phyloP scores from a whole-genome alignment of 2,329 filamentous ascomycete genomes.

The Stemphylium vesicarium region DNA sequence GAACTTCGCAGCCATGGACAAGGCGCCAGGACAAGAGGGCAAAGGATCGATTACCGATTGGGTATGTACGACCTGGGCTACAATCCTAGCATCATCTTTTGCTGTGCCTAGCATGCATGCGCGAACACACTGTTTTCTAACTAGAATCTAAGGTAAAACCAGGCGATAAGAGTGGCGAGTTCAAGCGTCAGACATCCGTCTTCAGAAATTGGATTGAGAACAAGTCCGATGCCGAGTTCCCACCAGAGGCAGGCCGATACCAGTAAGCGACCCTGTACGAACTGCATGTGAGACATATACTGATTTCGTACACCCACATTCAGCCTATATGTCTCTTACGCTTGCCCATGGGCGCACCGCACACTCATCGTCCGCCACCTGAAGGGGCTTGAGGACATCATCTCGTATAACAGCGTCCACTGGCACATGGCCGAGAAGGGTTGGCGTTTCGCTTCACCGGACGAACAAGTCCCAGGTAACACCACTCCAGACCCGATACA shows the following conservation, averaged over 20 bases:
- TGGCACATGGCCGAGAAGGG: slow-evolving; percentile 83
- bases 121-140: not conserved
- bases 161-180: slow-evolving; percentile 82
- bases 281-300: too few species aligned
- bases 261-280: too few species aligned
- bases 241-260: slow-evolving; percentile 86
- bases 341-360: slow-evolving; percentile 92
- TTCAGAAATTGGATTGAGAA: slow-evolving; percentile 83
- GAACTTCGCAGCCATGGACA: slow-evolving; percentile 22
- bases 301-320: too few species aligned
- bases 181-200: slow-evolving; percentile 83
- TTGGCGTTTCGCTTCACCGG: slow-evolving; percentile 79
- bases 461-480: slow-evolving; percentile 65
- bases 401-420: slow-evolving; percentile 82
- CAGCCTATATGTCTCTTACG: slow-evolving; percentile 92
- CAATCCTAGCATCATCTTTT: too few species aligned
- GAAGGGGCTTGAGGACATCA: slow-evolving; percentile 88
- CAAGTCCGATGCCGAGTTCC: slow-evolving; percentile 74
- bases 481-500: slow-evolving; percentile 69
- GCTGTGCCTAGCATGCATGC: not conserved
- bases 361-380: slow-evolving; percentile 86
- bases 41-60: slow-evolving; percentile 11
- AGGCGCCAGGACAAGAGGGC: slow-evolving; percentile 5
- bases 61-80: not conserved
- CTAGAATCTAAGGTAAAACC: slow-evolving; percentile 31